Base-by-base conservation (phyloP, 306 rosid species). In the Castanopsis chinensis region DNA sequence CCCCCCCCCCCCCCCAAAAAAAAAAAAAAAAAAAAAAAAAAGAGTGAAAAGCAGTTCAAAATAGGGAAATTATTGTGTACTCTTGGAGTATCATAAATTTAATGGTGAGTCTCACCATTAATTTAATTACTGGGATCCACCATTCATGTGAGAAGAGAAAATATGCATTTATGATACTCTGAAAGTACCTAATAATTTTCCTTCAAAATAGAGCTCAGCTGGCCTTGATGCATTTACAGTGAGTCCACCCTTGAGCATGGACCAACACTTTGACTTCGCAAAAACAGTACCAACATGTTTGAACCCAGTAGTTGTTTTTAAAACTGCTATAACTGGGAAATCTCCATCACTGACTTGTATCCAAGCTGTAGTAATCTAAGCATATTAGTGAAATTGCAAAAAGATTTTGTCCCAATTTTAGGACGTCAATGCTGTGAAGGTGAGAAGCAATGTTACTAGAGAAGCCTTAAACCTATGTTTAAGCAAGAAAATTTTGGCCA, bases 241-340 rank as follows among this genome's bases (percentile, higher is more conserved):
- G 56, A 94, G 59, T 69, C 97, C 98, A 81, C 96, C 97, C 85
- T 92, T 94, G 52, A 94, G 90, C 94, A 94, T 86, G 68, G 97
- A 90, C 98, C 97, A 92, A 33, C 97, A 94, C 12, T 77, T 86
- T 15, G 86, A 65, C 79, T 90, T 76, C 4, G 92, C 97, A 27
- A 77, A 17, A 63, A 83, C 32, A 6, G 83, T 67, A 79, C 91
- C 97, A 28, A 79, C 87, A 65, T 84, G 71, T 51, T 76, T 81
- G 19, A 49, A 78, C 53, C 87, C 89, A 0, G 27, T 28, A 15
- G 15, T 79, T 52, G 96, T 90, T 79, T 89, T 92, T 59, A 88
- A 73, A 18, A 80, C 15, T 14, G 94, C 97, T 70, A 15, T 78
- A 23, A 94, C 85, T 1, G 74, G 77, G 54, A 74, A 86, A 33